Evolutionary conservation across 306 rosid species (phyloP).

Genomic region (Arachis stenosperma): DNA sequence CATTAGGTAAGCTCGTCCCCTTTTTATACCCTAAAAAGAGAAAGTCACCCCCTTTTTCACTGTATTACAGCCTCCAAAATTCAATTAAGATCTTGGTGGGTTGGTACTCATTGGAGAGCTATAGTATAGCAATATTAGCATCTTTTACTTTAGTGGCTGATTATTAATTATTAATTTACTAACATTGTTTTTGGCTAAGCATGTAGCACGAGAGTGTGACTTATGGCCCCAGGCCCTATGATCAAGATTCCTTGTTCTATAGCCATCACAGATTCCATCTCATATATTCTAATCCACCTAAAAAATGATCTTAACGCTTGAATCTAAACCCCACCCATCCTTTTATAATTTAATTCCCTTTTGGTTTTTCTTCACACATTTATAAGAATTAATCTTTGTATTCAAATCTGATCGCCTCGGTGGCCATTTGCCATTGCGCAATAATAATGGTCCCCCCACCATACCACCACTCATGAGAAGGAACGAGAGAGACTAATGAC

Average conservation of each 20-base stretch:
- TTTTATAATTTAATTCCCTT: neutral
- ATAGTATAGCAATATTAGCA: neutral
- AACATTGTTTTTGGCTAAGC: constrained; percentile 16
- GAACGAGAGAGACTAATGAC: constrained; percentile 29
- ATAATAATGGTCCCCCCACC: constrained; percentile 38
- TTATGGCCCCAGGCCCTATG: constrained; percentile 36
- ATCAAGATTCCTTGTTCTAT: constrained; percentile 44
- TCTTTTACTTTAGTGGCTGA: constrained; percentile 39
- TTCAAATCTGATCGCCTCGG: neutral
- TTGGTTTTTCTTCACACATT: neutral
- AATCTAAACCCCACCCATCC: constrained; percentile 7
- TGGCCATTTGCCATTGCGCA: neutral
- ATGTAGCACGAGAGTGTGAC: constrained; percentile 40
- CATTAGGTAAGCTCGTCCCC: constrained; percentile 42
- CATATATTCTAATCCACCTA: neutral
- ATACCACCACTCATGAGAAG: constrained; percentile 9
- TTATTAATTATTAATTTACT: constrained; percentile 1
- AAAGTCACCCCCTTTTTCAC: constrained; percentile 31
- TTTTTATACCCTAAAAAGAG: neutral
- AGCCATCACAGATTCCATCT: constrained; percentile 44
- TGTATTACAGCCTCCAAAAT: constrained; percentile 18
- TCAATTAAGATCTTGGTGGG: constrained; percentile 21
- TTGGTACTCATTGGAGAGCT: neutral
- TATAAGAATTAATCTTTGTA: constrained; percentile 35
- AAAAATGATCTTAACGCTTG: constrained; percentile 47